A percentile compares a stretch with the other conserved stretches of the same genome.
Evolutionary conservation across 805 yeast species (phyloP).

Genomic region (Cyberlindnera japonica): DNA sequence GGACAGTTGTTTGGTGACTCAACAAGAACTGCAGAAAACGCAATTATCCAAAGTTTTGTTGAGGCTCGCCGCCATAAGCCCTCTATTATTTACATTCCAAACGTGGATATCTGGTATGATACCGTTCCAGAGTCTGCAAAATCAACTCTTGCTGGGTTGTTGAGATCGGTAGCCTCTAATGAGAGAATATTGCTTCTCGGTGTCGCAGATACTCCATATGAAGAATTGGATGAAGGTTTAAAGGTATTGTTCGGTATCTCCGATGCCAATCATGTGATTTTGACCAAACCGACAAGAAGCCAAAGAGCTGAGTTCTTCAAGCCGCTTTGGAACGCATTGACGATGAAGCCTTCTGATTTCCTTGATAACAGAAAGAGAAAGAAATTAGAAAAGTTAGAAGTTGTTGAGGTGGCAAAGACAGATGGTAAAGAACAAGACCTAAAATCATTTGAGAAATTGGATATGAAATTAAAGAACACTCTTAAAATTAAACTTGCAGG

Average conservation of each 20-base stretch:
- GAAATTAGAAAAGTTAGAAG: constrained; percentile 33
- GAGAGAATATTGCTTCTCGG: constrained; percentile 77
- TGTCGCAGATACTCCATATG: constrained; percentile 49
- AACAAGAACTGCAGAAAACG: constrained; percentile 76
- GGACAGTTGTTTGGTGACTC: constrained; percentile 75
- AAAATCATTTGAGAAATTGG: constrained; percentile 51
- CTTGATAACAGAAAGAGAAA: constrained; percentile 50
- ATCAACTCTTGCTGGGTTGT: constrained; percentile 65
- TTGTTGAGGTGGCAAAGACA: constrained; percentile 33
- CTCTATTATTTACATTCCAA: constrained; percentile 78
- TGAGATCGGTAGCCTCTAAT: constrained; percentile 62
- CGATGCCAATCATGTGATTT: constrained; percentile 43
- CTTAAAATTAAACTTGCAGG: constrained; percentile 83
- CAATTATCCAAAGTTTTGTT: constrained; percentile 74
- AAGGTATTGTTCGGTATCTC: constrained; percentile 56
- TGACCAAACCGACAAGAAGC: constrained; percentile 38
- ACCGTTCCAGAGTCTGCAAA: constrained; percentile 67
- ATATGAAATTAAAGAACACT: constrained; percentile 79
- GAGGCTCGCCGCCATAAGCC: constrained; percentile 92
- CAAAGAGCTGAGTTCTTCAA: constrained; percentile 60
- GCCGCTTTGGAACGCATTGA: constrained; percentile 48
- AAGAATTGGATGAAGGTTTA: constrained; percentile 43
- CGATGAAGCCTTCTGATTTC: constrained; percentile 68
- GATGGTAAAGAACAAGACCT: constrained; percentile 34
- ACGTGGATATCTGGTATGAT: constrained; percentile 69